Conservation (phyloP, 2,329 filamentous ascomycete species). For the Fusarium sp. region DNA sequence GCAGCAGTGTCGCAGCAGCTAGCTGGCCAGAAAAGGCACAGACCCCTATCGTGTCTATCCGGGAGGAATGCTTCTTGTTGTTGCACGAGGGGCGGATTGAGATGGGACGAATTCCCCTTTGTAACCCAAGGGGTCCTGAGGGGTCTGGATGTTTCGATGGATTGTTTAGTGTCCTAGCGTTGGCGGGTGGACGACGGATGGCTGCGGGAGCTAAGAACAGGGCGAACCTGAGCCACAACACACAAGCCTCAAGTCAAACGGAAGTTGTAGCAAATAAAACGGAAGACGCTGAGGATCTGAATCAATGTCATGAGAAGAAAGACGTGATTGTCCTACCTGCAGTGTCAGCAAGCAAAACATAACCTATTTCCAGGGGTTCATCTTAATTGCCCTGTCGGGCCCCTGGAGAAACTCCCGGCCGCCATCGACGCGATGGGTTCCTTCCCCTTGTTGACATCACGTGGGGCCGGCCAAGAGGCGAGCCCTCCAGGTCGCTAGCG, state of each 20-base stretch:
- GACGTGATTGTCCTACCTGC: not conserved
- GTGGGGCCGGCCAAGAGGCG: slow-evolving; percentile 18
- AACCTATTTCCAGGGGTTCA: slow-evolving; percentile 34
- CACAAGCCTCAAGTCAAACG: slow-evolving; percentile 2
- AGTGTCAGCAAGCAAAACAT: slow-evolving; percentile 31
- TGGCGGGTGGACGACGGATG: slow-evolving; percentile 44
- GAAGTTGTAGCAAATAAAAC: not conserved
- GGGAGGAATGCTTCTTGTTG: slow-evolving; percentile 16
- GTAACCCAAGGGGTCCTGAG: slow-evolving; percentile 23
- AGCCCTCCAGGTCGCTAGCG: slow-evolving; percentile 18
- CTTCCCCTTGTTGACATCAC: slow-evolving; percentile 15
- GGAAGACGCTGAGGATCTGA: not conserved
- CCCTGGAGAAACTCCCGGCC: slow-evolving; percentile 34
- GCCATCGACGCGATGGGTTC: not conserved
- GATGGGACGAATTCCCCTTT: slow-evolving; percentile 7
- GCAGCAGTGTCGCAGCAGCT: not conserved
- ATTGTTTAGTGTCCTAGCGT: slow-evolving; percentile 40
- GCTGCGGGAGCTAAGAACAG: slow-evolving; percentile 38
- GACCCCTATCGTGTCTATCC: slow-evolving; percentile 18
- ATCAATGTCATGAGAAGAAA: not conserved
- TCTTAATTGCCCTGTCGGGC: slow-evolving; percentile 15
- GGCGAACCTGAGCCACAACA: slow-evolving; percentile 4
- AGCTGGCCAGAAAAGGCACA: not conserved
- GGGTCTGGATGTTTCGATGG: slow-evolving; percentile 15
- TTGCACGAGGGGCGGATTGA: slow-evolving; percentile 5